Conservation (phyloP, 2,329 filamentous ascomycete genomes). For the Fusarium sterilihyphosum region DNA sequence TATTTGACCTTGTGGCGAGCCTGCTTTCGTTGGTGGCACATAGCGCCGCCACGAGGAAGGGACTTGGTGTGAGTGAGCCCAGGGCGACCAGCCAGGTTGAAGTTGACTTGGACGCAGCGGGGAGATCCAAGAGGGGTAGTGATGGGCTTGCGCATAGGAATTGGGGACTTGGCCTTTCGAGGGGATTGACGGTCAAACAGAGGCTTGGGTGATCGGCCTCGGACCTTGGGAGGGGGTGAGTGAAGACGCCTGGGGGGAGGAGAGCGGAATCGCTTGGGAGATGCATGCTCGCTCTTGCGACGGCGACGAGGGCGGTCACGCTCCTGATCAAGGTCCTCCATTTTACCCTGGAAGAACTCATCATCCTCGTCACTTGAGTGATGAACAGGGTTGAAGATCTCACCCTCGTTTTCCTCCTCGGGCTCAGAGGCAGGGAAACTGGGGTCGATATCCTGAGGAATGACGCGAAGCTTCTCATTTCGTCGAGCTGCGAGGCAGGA, state of each 20-base stretch:
- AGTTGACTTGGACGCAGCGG: slow-evolving; percentile 51
- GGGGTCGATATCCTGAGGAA: slow-evolving; percentile 97
- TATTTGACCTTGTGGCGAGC: slow-evolving; percentile 49
- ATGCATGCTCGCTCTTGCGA: slow-evolving; percentile 61
- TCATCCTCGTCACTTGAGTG: slow-evolving; percentile 74
- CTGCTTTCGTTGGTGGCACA: slow-evolving; percentile 67
- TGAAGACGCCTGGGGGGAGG: slow-evolving; percentile 49
- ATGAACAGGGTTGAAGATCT: slow-evolving; percentile 65
- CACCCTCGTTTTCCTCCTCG: slow-evolving; percentile 84
- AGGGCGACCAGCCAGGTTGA: slow-evolving; percentile 64
- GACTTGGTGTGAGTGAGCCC: slow-evolving; percentile 84
- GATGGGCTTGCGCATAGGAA: slow-evolving; percentile 68
- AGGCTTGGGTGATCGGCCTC: slow-evolving; percentile 61
- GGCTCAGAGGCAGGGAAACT: slow-evolving; percentile 96
- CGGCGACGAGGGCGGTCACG: slow-evolving; percentile 60
- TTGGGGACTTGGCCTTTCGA: slow-evolving; percentile 74
- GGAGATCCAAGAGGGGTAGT: slow-evolving; percentile 53
- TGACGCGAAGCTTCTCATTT: slow-evolving; percentile 80
- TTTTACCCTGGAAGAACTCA: slow-evolving; percentile 75
- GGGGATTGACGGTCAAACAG: slow-evolving; percentile 77
- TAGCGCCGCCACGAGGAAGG: slow-evolving; percentile 79
- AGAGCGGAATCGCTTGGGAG: slow-evolving; percentile 57
- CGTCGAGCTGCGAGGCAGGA: slow-evolving; percentile 84
- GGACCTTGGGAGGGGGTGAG: slow-evolving; percentile 57
- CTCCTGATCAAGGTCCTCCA: slow-evolving; percentile 72